Base-by-base conservation (phyloP, 2,329 filamentous ascomycete genomes). In the Graphilbum sp. region DNA sequence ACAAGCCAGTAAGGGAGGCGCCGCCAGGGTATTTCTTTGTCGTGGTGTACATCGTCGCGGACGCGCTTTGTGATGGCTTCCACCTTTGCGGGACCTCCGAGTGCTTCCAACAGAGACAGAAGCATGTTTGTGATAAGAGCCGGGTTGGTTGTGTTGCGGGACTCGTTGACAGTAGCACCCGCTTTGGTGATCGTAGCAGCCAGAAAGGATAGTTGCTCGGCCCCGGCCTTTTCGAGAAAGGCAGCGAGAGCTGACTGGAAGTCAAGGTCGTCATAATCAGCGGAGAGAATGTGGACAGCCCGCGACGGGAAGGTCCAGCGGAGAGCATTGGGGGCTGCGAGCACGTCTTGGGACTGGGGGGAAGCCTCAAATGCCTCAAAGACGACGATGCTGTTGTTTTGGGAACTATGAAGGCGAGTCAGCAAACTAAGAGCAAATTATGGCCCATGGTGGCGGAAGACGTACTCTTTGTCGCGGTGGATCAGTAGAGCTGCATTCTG, bases 361-460 rank as follows among this genome's bases (percentile, higher is more conserved):
- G 73, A 75, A 0, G 67, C 60, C 49, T 81, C 75, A 39, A 79
- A 79, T 0, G 61, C 60, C 50, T 81, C 75, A 34, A 40, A 72
- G 16, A 46, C 66, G 44, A 46, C 44, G 17, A 33, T 9, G 15
- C 46, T 32, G 37, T 19, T 25, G n/a, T 25, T 37, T 5, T 19
- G 3, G 17, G 3, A 23, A 12, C 3, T 13, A 4, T 0, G 17
- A 8, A 4, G 9, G n/a, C n/a, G n/a, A n/a, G n/a, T n/a, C n/a
- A n/a, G n/a, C n/a, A n/a, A n/a, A n/a, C n/a, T n/a, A n/a, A n/a
- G n/a, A n/a, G n/a, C n/a, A n/a, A n/a, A n/a, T n/a, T n/a, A n/a
- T n/a, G n/a, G n/a, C n/a, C n/a, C n/a, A n/a, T n/a, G n/a, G n/a
- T n/a, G n/a, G n/a, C 17, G 12, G 3, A 11, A 8, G 8, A 47